These are phyloP conservation scores for Cladophialophora carrionii DNA, from an alignment of 2,329 filamentous ascomycete genomes.

Conservation along the genomic window DNA sequence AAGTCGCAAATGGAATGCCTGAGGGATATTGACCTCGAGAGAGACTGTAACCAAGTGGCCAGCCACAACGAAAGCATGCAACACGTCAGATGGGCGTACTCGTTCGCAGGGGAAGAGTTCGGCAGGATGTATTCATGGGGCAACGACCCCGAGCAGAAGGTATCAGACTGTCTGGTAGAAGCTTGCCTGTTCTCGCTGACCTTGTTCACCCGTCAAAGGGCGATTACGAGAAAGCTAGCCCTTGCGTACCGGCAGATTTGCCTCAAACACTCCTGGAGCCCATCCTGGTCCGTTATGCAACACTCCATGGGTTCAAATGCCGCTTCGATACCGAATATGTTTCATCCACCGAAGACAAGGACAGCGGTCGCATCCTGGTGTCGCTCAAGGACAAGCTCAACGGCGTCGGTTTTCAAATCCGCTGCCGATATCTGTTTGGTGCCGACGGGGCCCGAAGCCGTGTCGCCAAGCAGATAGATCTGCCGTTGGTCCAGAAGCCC, in stretches of 20 bases:
- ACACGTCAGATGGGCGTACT: constrained; percentile 50
- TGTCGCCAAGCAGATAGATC: constrained; percentile 51
- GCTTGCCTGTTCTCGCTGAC: neutral
- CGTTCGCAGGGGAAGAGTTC: constrained; percentile 51
- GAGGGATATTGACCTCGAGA: constrained; percentile 9
- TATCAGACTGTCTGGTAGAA: neutral
- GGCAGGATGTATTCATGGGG: constrained; percentile 50
- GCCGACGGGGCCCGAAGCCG: constrained; percentile 58
- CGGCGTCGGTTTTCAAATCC: constrained; percentile 38
- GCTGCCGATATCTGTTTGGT: constrained; percentile 61
- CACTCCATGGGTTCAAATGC: constrained; percentile 44
- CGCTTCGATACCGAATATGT: constrained; percentile 47
- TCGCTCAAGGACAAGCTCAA: constrained; percentile 44
- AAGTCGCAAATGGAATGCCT: constrained; percentile 7
- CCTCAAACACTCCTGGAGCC: constrained; percentile 51
- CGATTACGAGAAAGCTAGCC: constrained; percentile 49
- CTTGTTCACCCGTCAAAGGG: constrained; percentile 33
- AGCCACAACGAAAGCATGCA: constrained; percentile 43
- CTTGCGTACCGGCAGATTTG: constrained; percentile 48
- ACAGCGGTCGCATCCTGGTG: constrained; percentile 38
- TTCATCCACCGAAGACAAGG: constrained; percentile 37
- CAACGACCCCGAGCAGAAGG: constrained; percentile 41
- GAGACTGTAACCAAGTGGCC: constrained; percentile 41
- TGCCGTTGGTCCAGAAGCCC: constrained; percentile 52
- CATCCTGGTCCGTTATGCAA: constrained; percentile 46